phyloP scores from a whole-genome alignment of 1,284 basidiomycete genomes.

The Erythrobasidium hasegawianum region DNA sequence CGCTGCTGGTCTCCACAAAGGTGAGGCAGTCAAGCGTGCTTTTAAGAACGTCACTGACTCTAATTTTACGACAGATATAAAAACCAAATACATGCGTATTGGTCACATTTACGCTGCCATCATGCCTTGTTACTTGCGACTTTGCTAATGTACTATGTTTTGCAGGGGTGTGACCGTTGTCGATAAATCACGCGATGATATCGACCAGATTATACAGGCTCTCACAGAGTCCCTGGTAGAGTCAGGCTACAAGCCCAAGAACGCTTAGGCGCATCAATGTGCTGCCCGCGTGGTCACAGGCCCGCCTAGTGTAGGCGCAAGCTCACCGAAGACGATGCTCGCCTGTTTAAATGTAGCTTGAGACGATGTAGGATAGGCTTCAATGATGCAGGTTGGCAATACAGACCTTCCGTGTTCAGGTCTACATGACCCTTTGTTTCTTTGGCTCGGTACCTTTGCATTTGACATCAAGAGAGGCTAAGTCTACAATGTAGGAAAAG shows the following conservation, averaged over 20 bases:
- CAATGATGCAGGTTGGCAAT: too few species aligned
- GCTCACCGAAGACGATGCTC: too few species aligned
- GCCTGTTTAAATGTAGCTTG: too few species aligned
- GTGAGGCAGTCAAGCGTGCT: background rate
- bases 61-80: constrained; percentile 58
- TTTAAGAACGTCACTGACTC: background rate
- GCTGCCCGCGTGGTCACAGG: background rate
- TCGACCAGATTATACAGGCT: constrained; percentile 68
- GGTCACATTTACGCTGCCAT: constrained; percentile 34
- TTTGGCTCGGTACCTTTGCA: too few species aligned
- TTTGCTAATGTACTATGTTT: constrained; percentile 55
- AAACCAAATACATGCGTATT: constrained; percentile 59
- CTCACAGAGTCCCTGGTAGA: constrained; percentile 59
- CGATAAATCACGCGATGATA: constrained; percentile 64
- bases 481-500: too few species aligned
- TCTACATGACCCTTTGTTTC: too few species aligned
- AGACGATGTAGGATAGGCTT: too few species aligned
- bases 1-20: constrained; percentile 81
- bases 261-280: background rate
- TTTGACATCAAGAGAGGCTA: too few species aligned
- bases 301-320: too few species aligned
- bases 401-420: too few species aligned
- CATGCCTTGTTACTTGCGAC: too few species aligned
- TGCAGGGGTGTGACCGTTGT: constrained; percentile 86
- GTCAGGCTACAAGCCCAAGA: constrained; percentile 49